Base-by-base conservation (phyloP, 176 grass and related monocot genomes). In the Secale cereale region DNA sequence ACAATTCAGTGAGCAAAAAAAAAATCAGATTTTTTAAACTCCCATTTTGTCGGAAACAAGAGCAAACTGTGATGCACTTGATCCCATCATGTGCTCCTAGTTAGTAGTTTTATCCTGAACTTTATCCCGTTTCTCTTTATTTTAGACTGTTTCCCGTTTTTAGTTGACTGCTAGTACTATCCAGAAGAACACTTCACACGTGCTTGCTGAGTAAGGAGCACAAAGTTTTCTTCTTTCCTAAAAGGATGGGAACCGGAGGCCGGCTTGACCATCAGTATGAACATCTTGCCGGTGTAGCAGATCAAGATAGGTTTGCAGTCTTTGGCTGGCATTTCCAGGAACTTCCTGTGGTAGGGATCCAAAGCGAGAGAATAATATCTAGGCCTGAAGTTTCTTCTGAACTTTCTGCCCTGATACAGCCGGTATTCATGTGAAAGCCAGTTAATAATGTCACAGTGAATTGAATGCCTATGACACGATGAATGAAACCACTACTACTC, bases 181-280 rank as follows among this genome's bases (percentile, higher is more conserved):
- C 64, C 65, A 82, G n/a, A 69, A 68, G 76, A 87, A 36, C 60
- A 68, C 72, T 68, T 74, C 28, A 62, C 48, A 83, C 28, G 59
- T 33, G 66, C 10, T 64, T 68, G 9, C 54, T 63, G 52, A 69
- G 43, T 23, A 65, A 65, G 78, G 3, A 46, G 60, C 26, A 63
- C 66, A 54, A 40, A 63, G 1, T 54, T 63, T 62, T 63, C 13
- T 81, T 8, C 23, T 37, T 56, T 23, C 25, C 19, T 6, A 20
- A 68, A 70, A 77, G 78, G 20, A 63, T 54, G 36, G 61, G 61
- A 81, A 89, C 33, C 39, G 28, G 36, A 62, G 10, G 80, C n/a
- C n/a, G n/a, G n/a, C 19, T 68, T 87, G 59, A 19, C 48, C 57
- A 11, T 66, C 33, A 87, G 54, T 7, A 74, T 75, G 43, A 65